A percentile compares a stretch with the other conserved stretches of the same genome.
These are phyloP conservation scores for Leccinellum luteum DNA, from an alignment of 768 basidiomycete genomes.

Conservation along the genomic window DNA sequence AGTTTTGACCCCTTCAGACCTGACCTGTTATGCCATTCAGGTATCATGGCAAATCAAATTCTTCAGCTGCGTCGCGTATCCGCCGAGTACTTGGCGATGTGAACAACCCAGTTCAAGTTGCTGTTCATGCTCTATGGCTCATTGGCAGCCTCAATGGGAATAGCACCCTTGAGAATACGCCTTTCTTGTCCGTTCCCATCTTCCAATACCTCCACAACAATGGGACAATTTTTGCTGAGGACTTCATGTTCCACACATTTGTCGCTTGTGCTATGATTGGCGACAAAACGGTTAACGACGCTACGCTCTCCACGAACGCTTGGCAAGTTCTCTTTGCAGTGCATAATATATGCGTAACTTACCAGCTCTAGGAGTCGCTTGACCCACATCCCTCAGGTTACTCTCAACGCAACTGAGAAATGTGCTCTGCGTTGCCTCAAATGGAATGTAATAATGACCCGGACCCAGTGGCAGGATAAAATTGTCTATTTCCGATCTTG, in stretches of 20 bases:
- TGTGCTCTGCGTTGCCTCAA: constrained; percentile 15
- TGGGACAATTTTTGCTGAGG: constrained; percentile 28
- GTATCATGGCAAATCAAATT: constrained; percentile 11
- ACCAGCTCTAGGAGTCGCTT: constrained; percentile 21
- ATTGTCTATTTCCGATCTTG: constrained; percentile 21
- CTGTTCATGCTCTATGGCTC: constrained; percentile 33
- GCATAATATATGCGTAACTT: neutral
- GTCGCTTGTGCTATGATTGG: constrained; percentile 35
- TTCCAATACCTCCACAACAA: constrained; percentile 31
- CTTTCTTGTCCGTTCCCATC: constrained; percentile 30
- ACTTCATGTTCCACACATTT: constrained; percentile 36
- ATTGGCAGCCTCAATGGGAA: constrained; percentile 27
- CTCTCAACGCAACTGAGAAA: constrained; percentile 27
- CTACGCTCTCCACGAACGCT: constrained; percentile 26
- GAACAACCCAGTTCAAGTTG: constrained; percentile 27
- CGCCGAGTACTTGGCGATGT: constrained; percentile 20
- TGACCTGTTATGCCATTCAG: constrained; percentile 11
- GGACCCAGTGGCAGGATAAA: constrained; percentile 21
- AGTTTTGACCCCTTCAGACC: neutral
- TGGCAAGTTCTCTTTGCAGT: constrained; percentile 23
- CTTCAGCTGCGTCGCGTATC: constrained; percentile 19
- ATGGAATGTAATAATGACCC: constrained; percentile 25
- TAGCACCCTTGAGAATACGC: constrained; percentile 8
- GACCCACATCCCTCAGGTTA: constrained; percentile 19
- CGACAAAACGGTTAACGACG: constrained; percentile 35